Percentiles rank a stretch among this genome's conserved stretches.
phyloP scores from a whole-genome alignment of 2,329 filamentous ascomycete species.

The Arthrobotrys iridis region DNA sequence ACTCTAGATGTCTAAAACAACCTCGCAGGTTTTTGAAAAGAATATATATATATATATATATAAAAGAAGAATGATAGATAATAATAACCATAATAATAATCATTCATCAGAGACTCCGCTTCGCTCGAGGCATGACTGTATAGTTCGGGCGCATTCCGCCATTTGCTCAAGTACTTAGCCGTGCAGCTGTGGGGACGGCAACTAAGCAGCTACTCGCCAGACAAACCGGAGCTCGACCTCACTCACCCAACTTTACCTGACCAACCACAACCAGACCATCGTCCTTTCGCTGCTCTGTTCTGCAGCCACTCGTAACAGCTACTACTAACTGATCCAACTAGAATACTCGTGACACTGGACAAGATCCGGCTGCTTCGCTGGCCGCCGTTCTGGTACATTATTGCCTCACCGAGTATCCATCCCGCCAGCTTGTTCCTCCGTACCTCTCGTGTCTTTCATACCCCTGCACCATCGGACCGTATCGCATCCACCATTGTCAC shows the following conservation, averaged over 20 bases:
- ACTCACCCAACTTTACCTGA: neutral
- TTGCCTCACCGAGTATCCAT: neutral
- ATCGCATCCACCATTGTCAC: neutral
- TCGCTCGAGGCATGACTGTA: neutral
- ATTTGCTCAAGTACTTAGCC: neutral
- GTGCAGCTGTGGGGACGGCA: neutral
- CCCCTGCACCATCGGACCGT: conserved; percentile 15
- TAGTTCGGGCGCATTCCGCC: conserved; percentile 24
- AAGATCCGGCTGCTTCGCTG: conserved; percentile 12
- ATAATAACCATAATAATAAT: neutral
- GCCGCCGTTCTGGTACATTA: neutral
- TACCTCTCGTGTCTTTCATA: neutral
- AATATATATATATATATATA: neutral
- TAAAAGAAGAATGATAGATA: neutral
- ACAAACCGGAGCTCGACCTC: conserved; percentile 9
- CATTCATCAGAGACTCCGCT: too few species aligned
- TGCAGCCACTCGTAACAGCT: too few species aligned
- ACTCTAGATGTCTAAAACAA: neutral
- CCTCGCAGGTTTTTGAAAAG: neutral
- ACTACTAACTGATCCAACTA: too few species aligned
- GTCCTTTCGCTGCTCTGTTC: neutral
- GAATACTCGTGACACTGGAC: conserved; percentile 20
- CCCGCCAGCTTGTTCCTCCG: neutral
- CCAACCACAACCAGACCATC: neutral
- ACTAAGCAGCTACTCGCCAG: neutral